Conservation (phyloP, 106 monocot genomes). For the Ottelia alismoides region DNA sequence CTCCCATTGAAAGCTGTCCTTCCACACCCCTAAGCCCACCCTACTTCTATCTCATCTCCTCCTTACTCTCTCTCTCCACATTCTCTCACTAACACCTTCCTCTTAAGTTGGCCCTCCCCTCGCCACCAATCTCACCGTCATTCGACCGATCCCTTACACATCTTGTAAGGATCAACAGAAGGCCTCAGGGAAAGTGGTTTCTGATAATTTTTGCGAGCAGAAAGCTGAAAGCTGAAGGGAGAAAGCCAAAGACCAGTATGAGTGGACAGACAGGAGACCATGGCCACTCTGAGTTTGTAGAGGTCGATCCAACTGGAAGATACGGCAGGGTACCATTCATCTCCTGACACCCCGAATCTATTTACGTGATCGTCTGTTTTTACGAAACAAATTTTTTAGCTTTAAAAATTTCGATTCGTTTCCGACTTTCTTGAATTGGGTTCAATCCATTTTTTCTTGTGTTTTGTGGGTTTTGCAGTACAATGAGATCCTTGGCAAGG, state of each 20-base stretch:
- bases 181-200: no score
- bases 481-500: constrained; percentile 89
- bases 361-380: not conserved
- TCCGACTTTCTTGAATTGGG: not conserved
- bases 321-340: constrained; percentile 64
- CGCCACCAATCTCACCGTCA: no score
- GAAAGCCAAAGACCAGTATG: constrained; percentile 7
- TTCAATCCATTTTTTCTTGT: constrained; percentile 3
- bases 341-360: not conserved
- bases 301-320: constrained; percentile 93
- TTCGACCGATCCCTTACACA: no score
- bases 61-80: no score
- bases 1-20: no score
- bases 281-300: constrained; percentile 57
- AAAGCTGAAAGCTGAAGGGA: constrained; percentile 1
- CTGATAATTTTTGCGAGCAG: no score
- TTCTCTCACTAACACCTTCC: no score
- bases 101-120: no score
- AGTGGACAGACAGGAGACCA: constrained; percentile 11
- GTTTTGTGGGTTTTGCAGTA: constrained; percentile 54
- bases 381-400: not conserved
- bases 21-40: no score
- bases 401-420: not conserved
- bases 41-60: no score
- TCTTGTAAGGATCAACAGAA: no score